phyloP scores from a whole-genome alignment of 116 monocot genomes.

The Trichopus zeylanicus region DNA sequence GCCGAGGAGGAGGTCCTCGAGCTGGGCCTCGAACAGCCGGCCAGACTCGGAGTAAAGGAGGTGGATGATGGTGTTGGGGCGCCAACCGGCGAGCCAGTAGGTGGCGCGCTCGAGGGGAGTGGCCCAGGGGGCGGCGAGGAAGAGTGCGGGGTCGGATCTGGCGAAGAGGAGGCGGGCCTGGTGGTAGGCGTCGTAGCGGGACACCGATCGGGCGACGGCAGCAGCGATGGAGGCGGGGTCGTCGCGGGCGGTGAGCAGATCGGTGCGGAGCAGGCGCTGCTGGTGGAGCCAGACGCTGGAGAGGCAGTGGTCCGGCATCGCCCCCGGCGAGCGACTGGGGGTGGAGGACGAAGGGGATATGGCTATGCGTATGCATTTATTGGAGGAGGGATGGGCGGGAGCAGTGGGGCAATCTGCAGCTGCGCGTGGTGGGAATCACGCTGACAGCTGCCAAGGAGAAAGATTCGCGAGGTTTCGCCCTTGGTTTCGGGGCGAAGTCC shows the following conservation, averaged over 20 bases:
- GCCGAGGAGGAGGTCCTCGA: conserved; percentile 28
- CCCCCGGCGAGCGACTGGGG: no score
- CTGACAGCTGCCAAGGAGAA: no score
- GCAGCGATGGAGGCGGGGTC: not conserved
- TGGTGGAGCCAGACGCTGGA: conserved; percentile 19
- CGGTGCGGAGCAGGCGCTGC: conserved; percentile 16
- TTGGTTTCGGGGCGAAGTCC: no score
- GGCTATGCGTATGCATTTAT: no score
- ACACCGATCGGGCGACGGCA: conserved; percentile 8
- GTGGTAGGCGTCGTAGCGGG: conserved; percentile 25
- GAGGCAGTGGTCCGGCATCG: not conserved
- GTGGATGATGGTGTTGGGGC: conserved; percentile 37
- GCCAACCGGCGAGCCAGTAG: conserved; percentile 35
- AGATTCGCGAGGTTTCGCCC: no score
- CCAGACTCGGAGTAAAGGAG: conserved; percentile 45
- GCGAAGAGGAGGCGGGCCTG: conserved; percentile 11
- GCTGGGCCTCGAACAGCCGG: conserved; percentile 26
- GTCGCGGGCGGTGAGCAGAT: conserved; percentile 15
- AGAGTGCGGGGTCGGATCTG: conserved; percentile 24
- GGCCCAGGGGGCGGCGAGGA: conserved; percentile 18
- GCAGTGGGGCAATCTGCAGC: no score
- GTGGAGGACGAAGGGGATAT: no score
- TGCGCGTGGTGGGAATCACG: no score
- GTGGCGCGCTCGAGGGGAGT: conserved; percentile 26
- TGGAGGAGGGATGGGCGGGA: no score